Percentiles rank a stretch among this genome's conserved stretches.
phyloP scores from a whole-genome alignment of 2,329 filamentous ascomycete genomes.

The Sporothrix luriei region DNA sequence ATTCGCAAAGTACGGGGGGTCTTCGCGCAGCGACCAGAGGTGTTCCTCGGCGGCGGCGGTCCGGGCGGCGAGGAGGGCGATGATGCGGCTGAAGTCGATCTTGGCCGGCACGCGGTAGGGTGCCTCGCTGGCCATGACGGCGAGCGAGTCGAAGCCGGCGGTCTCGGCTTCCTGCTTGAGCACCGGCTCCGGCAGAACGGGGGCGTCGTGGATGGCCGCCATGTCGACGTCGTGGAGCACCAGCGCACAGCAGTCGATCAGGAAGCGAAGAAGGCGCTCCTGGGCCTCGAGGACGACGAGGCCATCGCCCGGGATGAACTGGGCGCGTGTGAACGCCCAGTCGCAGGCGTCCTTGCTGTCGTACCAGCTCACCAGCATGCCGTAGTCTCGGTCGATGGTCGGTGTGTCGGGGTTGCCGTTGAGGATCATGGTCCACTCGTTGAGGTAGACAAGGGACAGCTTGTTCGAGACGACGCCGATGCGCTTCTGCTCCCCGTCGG shows the following conservation, averaged over 20 bases:
- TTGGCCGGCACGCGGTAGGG: slow-evolving; percentile 9
- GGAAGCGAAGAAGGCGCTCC: slow-evolving; percentile 51
- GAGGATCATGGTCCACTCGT: not conserved
- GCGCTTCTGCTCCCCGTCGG: slow-evolving; percentile 45
- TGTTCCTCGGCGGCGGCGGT: slow-evolving; percentile 54
- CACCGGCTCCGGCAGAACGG: slow-evolving; percentile 46
- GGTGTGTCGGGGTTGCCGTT: not conserved
- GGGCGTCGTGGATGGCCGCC: slow-evolving; percentile 40
- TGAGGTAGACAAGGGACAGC: not conserved
- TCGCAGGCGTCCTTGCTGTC: not conserved
- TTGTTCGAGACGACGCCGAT: not conserved
- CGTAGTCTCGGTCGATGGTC: not conserved
- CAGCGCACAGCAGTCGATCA: slow-evolving; percentile 50
- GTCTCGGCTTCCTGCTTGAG: slow-evolving; percentile 41
- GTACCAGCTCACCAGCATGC: not conserved
- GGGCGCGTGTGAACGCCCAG: slow-evolving; percentile 41
- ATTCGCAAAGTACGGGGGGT: slow-evolving; percentile 59
- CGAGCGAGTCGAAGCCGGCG: slow-evolving; percentile 45
- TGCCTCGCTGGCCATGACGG: slow-evolving; percentile 39
- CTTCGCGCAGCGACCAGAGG: slow-evolving; percentile 58
- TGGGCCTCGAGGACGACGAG: slow-evolving; percentile 57
- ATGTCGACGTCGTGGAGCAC: slow-evolving; percentile 56
- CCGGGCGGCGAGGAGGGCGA: slow-evolving; percentile 41
- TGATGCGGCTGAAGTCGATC: not conserved
- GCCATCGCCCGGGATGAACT: slow-evolving; percentile 51